phyloP scores from a whole-genome alignment of 768 basidiomycete genomes.

The Daedalea quercina region DNA sequence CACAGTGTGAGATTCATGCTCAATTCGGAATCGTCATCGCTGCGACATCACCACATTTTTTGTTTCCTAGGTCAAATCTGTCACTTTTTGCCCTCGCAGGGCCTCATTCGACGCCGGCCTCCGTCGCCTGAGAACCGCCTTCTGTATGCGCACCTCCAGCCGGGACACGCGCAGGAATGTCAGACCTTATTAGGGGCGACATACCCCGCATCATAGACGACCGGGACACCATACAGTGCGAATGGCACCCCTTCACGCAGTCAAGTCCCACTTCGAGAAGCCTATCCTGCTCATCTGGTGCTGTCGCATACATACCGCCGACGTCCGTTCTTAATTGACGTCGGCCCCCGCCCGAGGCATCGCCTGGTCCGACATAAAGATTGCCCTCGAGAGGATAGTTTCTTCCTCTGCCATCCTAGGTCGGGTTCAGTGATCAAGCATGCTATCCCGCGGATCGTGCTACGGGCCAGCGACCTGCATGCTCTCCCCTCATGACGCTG shows the following conservation, averaged over 20 bases:
- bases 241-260: not conserved
- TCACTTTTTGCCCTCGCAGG: not conserved
- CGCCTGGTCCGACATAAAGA: not conserved
- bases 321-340: not conserved
- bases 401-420: not conserved
- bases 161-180: not conserved
- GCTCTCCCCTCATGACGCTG: not conserved
- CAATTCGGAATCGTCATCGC: not conserved
- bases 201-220: not conserved
- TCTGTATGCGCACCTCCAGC: not conserved
- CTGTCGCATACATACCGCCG: not conserved
- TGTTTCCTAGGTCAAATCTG: not conserved
- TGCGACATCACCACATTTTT: not conserved
- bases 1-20: not conserved
- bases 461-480: not conserved
- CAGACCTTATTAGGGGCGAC: not conserved
- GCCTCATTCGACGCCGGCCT: not conserved
- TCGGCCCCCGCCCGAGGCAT: not conserved
- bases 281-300: not conserved
- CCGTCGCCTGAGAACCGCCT: not conserved
- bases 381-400: not conserved
- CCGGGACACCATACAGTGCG: not conserved
- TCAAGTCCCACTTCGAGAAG: not conserved
- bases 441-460: not conserved
- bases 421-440: not conserved